Evolutionary conservation across 768 basidiomycete species (phyloP), one percentile per base, ranked within the genome.

Genomic region (Piloderma croceum): DNA sequence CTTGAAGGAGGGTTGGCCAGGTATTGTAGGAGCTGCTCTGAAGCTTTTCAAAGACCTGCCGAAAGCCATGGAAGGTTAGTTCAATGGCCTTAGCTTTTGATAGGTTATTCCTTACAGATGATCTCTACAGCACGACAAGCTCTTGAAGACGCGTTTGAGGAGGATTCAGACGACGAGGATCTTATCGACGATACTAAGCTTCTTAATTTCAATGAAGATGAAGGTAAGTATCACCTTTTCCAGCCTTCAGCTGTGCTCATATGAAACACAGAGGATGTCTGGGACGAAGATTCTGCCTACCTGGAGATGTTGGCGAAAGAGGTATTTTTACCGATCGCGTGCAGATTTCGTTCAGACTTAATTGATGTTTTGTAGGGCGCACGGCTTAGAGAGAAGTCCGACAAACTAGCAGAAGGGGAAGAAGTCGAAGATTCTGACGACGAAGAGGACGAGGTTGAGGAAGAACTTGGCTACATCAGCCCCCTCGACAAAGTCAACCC

Each of bases 271-370:
- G 89, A 87, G 56, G 90, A 93, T 58, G 87, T 91, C 12, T 90
- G 84, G 81, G 90, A 92, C 52, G 83, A 87, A 43, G 87, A 90
- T 50, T 89, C 88, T 6, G 86, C 83, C 6, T 93, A 91, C 56
- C 70, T 90, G 32, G 89, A 92, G 58, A 66, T 90, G 72, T 74
- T 93, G 24, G 90, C 88, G 6, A 77, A 78, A 50, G 84, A 91
- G 73, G 87, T 85, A 57, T 33, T 62, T 48, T n/a, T n/a, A n/a
- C n/a, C n/a, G n/a, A n/a, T n/a, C n/a, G n/a, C n/a, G n/a, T n/a
- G n/a, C n/a, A n/a, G n/a, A n/a, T n/a, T n/a, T n/a, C n/a, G n/a
- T n/a, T n/a, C n/a, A n/a, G 9, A 38, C 21, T 17, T 21, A 9
- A 33, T 27, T 31, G 23, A 36, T 36, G n/a, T 40, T 19, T 34